Evolutionary conservation across 169 alveolate species (phyloP).

Genomic region (Cryptosporidium tyzzeri): DNA sequence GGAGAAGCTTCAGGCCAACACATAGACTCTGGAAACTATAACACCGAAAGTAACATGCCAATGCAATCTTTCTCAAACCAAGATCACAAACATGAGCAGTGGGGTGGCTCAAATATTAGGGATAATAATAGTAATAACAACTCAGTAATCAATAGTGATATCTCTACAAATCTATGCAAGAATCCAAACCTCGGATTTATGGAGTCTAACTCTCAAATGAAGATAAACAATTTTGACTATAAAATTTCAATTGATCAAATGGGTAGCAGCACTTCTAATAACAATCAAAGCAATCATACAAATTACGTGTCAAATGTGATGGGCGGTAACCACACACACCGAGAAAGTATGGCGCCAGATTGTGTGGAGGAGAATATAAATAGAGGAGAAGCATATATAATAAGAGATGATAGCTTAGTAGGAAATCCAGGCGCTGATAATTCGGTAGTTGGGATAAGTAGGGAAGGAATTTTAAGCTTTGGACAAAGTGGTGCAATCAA

Average conservation of each 20-base stretch:
- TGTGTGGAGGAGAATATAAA: background rate
- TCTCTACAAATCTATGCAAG: background rate
- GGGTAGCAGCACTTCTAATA: background rate
- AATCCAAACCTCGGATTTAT: background rate
- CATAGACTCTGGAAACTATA: background rate
- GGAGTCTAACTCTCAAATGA: background rate
- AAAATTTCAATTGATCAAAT: background rate
- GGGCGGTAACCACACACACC: constrained; percentile 1
- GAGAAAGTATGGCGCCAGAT: background rate
- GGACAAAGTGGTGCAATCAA: background rate
- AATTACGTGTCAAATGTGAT: constrained; percentile 10
- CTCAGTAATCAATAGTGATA: background rate
- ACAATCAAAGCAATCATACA: background rate
- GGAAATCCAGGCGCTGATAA: background rate
- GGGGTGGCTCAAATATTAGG: background rate
- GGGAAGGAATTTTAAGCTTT: background rate
- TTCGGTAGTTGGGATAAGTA: background rate
- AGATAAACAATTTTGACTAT: constrained; percentile 10
- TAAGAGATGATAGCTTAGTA: constrained; percentile 7
- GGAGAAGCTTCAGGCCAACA: background rate
- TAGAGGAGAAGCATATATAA: constrained; percentile 23
- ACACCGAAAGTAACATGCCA: background rate
- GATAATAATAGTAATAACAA: background rate
- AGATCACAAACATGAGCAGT: constrained; percentile 11
- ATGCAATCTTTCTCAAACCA: constrained; percentile 13